Conservation (phyloP, 345 rosid species). For the Alliaria petiolata region DNA sequence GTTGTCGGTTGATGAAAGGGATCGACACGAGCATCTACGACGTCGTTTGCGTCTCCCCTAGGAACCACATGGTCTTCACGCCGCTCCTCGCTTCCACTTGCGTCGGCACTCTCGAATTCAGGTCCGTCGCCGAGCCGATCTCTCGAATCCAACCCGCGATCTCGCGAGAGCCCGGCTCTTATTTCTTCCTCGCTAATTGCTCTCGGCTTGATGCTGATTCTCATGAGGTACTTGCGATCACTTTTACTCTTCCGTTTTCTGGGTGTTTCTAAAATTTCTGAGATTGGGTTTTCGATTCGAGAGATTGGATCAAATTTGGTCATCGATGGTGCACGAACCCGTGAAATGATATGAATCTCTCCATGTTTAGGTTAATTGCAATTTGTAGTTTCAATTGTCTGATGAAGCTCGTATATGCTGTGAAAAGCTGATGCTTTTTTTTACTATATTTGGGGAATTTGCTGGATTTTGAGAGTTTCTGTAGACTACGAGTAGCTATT, state of each 20-base stretch:
- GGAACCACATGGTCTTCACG: conserved; percentile 93
- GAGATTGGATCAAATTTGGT: not conserved
- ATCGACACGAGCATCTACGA: conserved; percentile 65
- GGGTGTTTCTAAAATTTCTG: not conserved
- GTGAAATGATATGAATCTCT: not conserved
- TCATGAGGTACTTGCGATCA: conserved; percentile 43
- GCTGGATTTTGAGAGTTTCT: not conserved
- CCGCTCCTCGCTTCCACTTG: conserved; percentile 95
- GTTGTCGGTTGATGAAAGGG: conserved; percentile 81
- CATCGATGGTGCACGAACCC: not conserved
- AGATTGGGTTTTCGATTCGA: not conserved
- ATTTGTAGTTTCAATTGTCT: not conserved
- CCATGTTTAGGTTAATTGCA: not conserved
- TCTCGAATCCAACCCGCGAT: conserved; percentile 86
- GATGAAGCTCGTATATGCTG: too few relatives aligned
- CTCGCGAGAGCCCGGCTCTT: conserved; percentile 67
- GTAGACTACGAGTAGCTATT: not conserved
- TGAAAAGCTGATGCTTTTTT: not conserved
- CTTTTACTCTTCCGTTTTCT: not conserved
- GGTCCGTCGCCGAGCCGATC: conserved; percentile 90
- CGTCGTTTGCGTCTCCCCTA: conserved; percentile 81
- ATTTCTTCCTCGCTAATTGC: conserved; percentile 71
- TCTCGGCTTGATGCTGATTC: conserved; percentile 50
- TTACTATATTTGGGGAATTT: not conserved
- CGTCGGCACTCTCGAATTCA: conserved; percentile 90